Evolutionary conservation across 305 asterid genomes (phyloP), one percentile per base, ranked within the genome.

Genomic region (Solanum aculeatissimum): DNA sequence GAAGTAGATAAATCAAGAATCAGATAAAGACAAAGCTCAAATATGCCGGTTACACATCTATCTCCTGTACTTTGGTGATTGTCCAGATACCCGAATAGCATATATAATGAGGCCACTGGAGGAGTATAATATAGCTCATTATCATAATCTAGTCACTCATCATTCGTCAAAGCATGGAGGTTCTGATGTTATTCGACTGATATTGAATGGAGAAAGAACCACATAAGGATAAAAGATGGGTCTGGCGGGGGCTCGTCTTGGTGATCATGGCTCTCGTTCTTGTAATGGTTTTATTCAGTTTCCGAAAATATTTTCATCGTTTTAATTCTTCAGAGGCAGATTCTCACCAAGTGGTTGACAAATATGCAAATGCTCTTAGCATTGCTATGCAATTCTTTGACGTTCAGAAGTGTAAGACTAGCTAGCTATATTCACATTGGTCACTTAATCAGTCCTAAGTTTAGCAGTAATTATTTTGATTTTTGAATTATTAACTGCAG

Each of bases 311-410:
- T 75, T 83, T 89, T 49, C 80, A 55, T 18, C 86, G 15, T 23
- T 7, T 16, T 18, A 42, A 83, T 10, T 81, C 91, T 80, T 42
- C 35, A 60, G 90, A 81, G 18, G 84, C 87, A 0, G 72, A 58
- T 78, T 0, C 55, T 8, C 19, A 29, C 47, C 65, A 77, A 77
- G 14, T 89, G 7, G 86, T 85, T 19, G 81, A 65, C 9, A 88
- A 88, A 88, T 91, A 90, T 77, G 92, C 88, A 42, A 60, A 87
- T 57, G 95, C 97, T 70, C 92, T 92, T 1, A 72, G 75, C 53
- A 25, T 91, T 18, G 90, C 97, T 32, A 88, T 91, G 89, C 91
- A 89, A 60, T 93, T 93, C 74, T 92, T 92, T 53, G 93, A 93
- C 3, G 90, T 92, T 62, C 96, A 93, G 85, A 93, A 93, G 86